Conservation (phyloP, 495 filamentous ascomycete genomes). For the Margaritispora aquatica region DNA sequence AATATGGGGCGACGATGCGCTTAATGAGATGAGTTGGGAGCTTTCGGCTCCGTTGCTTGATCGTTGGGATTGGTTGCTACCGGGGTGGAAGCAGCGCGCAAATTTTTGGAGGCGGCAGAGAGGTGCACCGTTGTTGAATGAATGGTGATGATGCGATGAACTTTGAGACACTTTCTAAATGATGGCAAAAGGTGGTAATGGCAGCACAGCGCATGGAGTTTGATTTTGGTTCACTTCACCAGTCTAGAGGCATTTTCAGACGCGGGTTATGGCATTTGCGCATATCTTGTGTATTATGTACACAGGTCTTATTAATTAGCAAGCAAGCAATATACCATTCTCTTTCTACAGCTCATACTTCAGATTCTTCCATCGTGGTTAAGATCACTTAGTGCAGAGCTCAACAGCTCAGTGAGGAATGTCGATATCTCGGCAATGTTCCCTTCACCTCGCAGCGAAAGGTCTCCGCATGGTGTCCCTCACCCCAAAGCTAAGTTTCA, state of each 20-base stretch:
- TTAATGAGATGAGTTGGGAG: conserved; percentile 33
- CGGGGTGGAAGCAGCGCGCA: conserved; percentile 27
- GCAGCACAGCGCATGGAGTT: conserved; percentile 13
- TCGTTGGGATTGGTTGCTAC: conserved; percentile 28
- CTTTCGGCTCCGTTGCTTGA: conserved; percentile 29
- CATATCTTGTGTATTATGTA: background rate
- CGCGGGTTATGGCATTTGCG: background rate
- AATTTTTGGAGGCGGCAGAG: conserved; percentile 32
- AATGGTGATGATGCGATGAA: conserved; percentile 16
- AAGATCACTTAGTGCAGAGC: background rate
- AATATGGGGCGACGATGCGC: conserved; percentile 32
- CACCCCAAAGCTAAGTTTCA: no score
- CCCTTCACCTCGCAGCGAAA: background rate
- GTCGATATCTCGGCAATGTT: no score
- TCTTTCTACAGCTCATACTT: no score
- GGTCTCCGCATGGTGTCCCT: background rate
- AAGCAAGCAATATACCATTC: no score
- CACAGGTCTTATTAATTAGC: background rate
- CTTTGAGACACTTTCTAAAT: background rate
- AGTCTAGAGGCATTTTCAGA: background rate
- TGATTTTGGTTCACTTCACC: background rate
- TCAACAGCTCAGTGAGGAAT: background rate
- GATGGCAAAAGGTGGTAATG: background rate
- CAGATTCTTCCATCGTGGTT: no score
- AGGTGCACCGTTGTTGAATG: conserved; percentile 23